Evolutionary conservation across 2,329 filamentous ascomycete genomes (phyloP).

Genomic region (Rugonectria rugulosa): DNA sequence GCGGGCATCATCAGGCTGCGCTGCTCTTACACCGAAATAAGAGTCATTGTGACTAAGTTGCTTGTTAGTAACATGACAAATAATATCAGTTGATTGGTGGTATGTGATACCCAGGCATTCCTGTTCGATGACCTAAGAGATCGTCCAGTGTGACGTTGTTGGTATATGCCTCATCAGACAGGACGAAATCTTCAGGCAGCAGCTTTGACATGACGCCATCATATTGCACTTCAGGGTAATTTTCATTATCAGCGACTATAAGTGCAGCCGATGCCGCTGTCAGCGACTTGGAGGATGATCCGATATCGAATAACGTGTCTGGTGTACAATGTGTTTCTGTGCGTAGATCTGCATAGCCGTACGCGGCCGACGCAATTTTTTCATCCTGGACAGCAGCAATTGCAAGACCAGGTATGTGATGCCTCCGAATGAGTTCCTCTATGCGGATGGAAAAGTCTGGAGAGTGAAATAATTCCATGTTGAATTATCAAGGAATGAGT

Average conservation of each 20-base stretch:
- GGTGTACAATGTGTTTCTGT: slow-evolving; percentile 27
- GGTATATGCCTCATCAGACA: slow-evolving; percentile 30
- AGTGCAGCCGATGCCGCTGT: slow-evolving; percentile 38
- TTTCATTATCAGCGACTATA: slow-evolving; percentile 32
- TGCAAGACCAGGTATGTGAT: slow-evolving; percentile 36
- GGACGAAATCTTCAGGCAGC: slow-evolving; percentile 39
- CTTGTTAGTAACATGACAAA: not conserved
- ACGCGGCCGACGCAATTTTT: slow-evolving; percentile 29
- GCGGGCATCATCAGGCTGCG: slow-evolving; percentile 28
- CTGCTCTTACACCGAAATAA: slow-evolving; percentile 27
- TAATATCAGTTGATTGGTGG: not conserved
- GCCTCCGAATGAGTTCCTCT: slow-evolving; percentile 25
- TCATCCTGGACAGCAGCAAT: slow-evolving; percentile 32
- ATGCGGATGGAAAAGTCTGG: slow-evolving; percentile 24
- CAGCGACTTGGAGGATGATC: slow-evolving; percentile 38
- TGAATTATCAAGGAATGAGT: not conserved
- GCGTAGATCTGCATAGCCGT: slow-evolving; percentile 31
- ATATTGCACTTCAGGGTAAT: slow-evolving; percentile 33
- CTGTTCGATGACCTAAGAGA: slow-evolving; percentile 36
- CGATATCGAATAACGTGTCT: slow-evolving; percentile 40
- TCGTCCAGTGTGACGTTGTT: slow-evolving; percentile 35
- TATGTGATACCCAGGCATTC: slow-evolving; percentile 29
- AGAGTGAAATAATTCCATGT: slow-evolving; percentile 30
- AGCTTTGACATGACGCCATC: slow-evolving; percentile 35
- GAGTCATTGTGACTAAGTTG: slow-evolving; percentile 36